phyloP scores from a whole-genome alignment of 139 green algal species.

The Ulvella scutata region DNA sequence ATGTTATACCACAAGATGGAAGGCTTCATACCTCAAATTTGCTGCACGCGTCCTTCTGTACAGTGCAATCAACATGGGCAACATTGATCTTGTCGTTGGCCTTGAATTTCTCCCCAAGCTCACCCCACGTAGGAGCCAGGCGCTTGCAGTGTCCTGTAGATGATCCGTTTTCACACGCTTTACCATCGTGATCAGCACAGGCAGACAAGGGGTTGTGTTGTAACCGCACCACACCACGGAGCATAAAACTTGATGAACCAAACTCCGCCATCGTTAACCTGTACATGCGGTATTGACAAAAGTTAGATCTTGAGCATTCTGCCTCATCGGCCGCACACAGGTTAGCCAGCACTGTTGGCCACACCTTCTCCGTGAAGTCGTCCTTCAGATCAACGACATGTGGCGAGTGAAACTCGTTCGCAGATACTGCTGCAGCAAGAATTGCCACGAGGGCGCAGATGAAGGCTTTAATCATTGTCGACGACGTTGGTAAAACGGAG shows the following conservation, averaged over 20 bases:
- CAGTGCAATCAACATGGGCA: conserved; percentile 48
- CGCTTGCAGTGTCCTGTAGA: conserved; percentile 53
- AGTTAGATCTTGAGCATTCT: too few relatives aligned
- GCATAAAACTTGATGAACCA: conserved; percentile 33
- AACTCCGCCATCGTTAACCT: conserved; percentile 4
- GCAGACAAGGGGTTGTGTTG: background rate
- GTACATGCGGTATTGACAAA: background rate
- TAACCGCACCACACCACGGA: conserved; percentile 41
- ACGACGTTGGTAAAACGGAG: too few relatives aligned
- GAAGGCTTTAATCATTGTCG: too few relatives aligned
- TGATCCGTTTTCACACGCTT: background rate
- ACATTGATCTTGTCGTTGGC: conserved; percentile 20
- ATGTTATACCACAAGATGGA: background rate
- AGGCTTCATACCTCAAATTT: conserved; percentile 21
- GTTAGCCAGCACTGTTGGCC: too few relatives aligned
- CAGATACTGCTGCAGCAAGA: background rate
- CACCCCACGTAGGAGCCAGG: conserved; percentile 32
- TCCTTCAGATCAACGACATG: background rate
- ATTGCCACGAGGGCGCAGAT: background rate
- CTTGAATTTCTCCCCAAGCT: conserved; percentile 27
- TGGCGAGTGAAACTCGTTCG: background rate
- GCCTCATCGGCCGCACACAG: too few relatives aligned
- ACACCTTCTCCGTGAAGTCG: background rate
- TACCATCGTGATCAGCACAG: background rate
- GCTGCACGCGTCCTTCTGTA: conserved; percentile 30